Evolutionary conservation across 352 stramenopile species (phyloP), one percentile per base, ranked within the genome.

Genomic region (Pythium periplocum): DNA sequence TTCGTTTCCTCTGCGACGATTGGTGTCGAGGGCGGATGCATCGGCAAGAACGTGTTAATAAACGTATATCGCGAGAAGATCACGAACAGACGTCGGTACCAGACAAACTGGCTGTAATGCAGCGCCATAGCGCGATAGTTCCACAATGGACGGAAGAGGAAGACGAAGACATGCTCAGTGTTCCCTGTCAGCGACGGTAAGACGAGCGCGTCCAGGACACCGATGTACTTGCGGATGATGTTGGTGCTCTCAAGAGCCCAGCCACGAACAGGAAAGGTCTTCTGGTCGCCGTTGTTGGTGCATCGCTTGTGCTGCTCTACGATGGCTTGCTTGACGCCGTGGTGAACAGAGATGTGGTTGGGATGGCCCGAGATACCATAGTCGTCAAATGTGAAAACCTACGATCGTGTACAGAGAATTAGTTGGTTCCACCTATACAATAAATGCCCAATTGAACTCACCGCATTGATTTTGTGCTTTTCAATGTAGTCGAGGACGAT

Each of bases 71-170:
- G 81, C 36, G 87, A 97, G 59, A 98, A 98, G 7, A 86, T 45
- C n/a, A 98, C 87, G 59, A 97, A 98, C 5, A 98, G 73, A n/a
- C 90, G 86, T 43, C 95, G 87, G 64, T 98, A 98, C 95, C 95
- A 98, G 33, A 98, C 93, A 63, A 98, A 98, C 69, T 98, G 95
- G 62, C 83, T 97, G 32, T 66, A 50, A 57, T 98, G 95, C 36
- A 93, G 71, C 43, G 82, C 74, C 93, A 98, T 98, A 1, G 87
- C 87, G 10, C 69, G 78, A 79, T 97, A 97, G 53, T 90, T 96
- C 71, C 71, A 89, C 56, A 55, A 69, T 36, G 81, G 78, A 4
- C 64, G 68, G 53, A 71, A 82, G 10, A 75, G 48, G 40, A 92
- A 83, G 30, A 88, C 73, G 45, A 84, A 84, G 36, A 73, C 64